Evolutionary conservation across 805 yeast species (phyloP), one percentile per base, ranked within the genome.

Genomic region (Sugiyamaella valdiviana): DNA sequence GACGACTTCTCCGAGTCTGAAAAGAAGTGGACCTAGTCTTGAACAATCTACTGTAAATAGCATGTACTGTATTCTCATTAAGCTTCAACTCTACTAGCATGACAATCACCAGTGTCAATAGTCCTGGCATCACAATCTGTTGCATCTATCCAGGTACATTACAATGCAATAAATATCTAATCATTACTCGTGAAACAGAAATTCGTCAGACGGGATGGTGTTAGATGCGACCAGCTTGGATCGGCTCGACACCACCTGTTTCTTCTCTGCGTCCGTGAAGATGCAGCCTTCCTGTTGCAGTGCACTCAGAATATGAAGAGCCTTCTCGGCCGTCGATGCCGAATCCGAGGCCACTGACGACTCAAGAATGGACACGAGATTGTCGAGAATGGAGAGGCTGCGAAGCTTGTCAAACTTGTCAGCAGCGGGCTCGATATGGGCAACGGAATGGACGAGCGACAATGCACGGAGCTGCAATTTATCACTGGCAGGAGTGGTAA

Each of bases 251-350:
- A 14, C 20, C 10, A 52, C 46, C 23, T 32, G 23, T 35, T 45
- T n/a, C 40, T 36, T 16, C 41, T 51, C 54, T 5, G 46, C 45
- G 16, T 22, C 44, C 9, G 49, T 35, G 36, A 59, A 55, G n/a
- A 40, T 29, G 39, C 51, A 57, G 6, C 55, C 55, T 15, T 46
- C 37, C 16, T 41, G 39, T 4, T 43, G 16, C 21, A 59, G 51
- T 14, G 48, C 24, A 2, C 50, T 44, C 12, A 55, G 32, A 19
- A 62, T 62, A 49, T 57, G 55, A 39, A 61, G 58, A 29, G 65
- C 61, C 52, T 58, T 57, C 55, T 65, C 69, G 16, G 60, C 51
- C 7, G 62, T 60, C 42, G 55, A 60, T 12, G 57, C 58, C 14
- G 32, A 26, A 2, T n/a, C 10, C 3, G 32, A 26, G 43, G 57